Conservation (phyloP, 148 eudicot genomes). For the Fallopia convolvulus region DNA sequence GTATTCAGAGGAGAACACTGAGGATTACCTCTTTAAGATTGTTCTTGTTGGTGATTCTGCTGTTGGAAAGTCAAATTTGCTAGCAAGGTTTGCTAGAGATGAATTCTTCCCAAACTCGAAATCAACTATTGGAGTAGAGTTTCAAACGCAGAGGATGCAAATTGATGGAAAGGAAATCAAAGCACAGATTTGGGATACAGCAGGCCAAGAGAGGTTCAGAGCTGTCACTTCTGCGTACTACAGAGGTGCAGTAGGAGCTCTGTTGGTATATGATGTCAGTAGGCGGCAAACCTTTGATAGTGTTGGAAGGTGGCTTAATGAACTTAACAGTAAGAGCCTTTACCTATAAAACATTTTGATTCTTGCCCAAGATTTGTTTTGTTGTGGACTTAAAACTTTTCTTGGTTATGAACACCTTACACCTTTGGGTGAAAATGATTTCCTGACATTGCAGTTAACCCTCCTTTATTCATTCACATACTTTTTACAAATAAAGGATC, state of each 20-base stretch:
- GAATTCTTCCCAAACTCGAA: conserved; percentile 85
- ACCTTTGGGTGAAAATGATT: not conserved
- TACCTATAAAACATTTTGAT: not conserved
- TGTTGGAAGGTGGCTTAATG: conserved; percentile 93
- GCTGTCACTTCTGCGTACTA: conserved; percentile 97
- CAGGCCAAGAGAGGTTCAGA: conserved; percentile 98
- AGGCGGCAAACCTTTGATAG: conserved; percentile 82
- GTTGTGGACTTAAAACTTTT: not conserved
- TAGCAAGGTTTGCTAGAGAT: conserved; percentile 92
- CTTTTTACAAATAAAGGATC: not conserved
- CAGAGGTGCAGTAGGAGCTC: conserved; percentile 98
- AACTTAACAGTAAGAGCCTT: conserved; percentile 75
- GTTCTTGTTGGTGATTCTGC: conserved; percentile 91
- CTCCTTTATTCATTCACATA: not conserved
- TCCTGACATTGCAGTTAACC: not conserved
- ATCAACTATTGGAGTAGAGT: conserved; percentile 94
- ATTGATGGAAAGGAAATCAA: conserved; percentile 87
- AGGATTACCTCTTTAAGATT: conserved; percentile 90
- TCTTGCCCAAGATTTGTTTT: not conserved
- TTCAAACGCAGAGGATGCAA: conserved; percentile 85
- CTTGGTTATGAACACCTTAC: not conserved
- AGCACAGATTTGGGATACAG: conserved; percentile 99
- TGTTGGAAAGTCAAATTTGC: conserved; percentile 93
- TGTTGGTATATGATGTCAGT: conserved; percentile 87
- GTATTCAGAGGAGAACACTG: conserved; percentile 47